These are phyloP conservation scores for Echinochloa phyllopogon DNA, from an alignment of 176 grass and related monocot genomes.

Conservation along the genomic window DNA sequence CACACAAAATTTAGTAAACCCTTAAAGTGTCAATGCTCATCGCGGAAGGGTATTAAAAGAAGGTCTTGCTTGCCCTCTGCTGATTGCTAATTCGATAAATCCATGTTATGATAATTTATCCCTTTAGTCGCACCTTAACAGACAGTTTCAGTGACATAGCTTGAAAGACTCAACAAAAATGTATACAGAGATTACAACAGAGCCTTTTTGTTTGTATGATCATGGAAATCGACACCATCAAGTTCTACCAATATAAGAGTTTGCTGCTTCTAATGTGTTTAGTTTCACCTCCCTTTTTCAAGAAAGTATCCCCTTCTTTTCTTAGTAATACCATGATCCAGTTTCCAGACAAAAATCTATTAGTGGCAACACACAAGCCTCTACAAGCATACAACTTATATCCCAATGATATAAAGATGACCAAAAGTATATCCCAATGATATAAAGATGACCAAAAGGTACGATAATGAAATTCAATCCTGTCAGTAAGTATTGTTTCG, in stretches of 20 bases:
- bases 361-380: not conserved
- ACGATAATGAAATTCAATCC: not conserved
- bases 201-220: not conserved
- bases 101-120: not conserved
- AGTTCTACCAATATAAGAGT: not conserved
- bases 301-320: not conserved
- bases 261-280: not conserved
- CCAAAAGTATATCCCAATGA: not conserved
- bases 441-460: not conserved
- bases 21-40: not conserved
- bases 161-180: not conserved
- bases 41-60: not conserved
- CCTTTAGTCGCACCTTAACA: not conserved
- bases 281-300: not conserved
- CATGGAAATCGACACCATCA: not conserved
- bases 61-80: not conserved
- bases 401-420: not conserved
- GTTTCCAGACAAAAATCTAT: not conserved
- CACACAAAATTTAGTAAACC: not conserved
- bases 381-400: not conserved
- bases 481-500: not conserved
- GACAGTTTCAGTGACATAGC: not conserved
- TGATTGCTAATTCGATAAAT: slow-evolving; percentile 1
- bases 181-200: not conserved
- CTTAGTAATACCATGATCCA: not conserved